Evolutionary conservation across 345 rosid species (phyloP).

Genomic region (Eucalyptus coolabah): DNA sequence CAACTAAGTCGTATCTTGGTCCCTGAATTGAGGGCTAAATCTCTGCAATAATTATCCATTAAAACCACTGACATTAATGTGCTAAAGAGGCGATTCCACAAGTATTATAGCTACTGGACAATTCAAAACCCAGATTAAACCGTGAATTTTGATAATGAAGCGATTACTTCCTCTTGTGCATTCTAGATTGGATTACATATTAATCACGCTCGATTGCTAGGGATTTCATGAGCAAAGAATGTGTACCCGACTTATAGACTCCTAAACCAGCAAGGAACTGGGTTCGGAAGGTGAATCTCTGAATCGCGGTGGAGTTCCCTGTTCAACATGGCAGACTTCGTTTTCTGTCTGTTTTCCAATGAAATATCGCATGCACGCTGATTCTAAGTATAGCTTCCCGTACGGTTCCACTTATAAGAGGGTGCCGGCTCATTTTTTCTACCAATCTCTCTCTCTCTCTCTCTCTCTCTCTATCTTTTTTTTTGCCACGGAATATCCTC

Average conservation of each 20-base stretch:
- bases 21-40: too few species aligned
- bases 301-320: background rate
- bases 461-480: too few species aligned
- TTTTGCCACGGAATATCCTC: too few species aligned
- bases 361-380: too few species aligned
- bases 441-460: background rate
- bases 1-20: too few species aligned
- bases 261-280: background rate
- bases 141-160: background rate
- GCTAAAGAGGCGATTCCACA: background rate
- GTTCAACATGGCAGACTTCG: background rate
- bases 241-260: background rate
- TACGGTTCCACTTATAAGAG: background rate
- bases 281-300: background rate
- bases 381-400: background rate
- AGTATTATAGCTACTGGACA: background rate
- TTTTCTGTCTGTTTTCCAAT: too few species aligned
- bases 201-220: background rate
- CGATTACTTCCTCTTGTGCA: too few species aligned
- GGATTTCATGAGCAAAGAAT: background rate
- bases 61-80: too few species aligned
- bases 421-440: background rate
- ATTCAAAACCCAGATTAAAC: background rate
- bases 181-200: background rate
- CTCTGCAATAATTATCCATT: too few species aligned